Evolutionary conservation across 495 filamentous ascomycete genomes (phyloP).

Genomic region (Amniculicola lignicola): DNA sequence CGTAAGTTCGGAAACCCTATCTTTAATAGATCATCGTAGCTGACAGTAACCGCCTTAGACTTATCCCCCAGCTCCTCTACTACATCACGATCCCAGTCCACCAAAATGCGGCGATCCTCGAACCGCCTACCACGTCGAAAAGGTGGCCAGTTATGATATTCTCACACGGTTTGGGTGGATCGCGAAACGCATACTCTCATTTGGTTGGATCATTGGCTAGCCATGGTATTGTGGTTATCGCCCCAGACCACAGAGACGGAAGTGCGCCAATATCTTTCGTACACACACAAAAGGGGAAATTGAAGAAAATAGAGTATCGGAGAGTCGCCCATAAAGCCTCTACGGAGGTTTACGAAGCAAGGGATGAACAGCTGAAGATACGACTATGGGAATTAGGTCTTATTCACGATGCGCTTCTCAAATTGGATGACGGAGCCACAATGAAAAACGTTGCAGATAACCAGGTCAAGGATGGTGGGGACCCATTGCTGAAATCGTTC

Average conservation of each 20-base stretch:
- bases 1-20: conserved; percentile 47
- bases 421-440: conserved; percentile 54
- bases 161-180: conserved; percentile 75
- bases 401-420: conserved; percentile 58
- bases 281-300: conserved; percentile 35
- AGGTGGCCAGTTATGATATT: conserved; percentile 77
- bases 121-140: conserved; percentile 46
- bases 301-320: conserved; percentile 45
- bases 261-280: conserved; percentile 65
- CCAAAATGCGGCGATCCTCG: conserved; percentile 49
- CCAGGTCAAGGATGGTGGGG: conserved; percentile 43
- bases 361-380: conserved; percentile 66
- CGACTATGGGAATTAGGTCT: conserved; percentile 69
- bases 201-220: conserved; percentile 67
- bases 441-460: conserved; percentile 41
- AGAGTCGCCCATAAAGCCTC: conserved; percentile 53
- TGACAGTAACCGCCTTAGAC: conserved; percentile 40
- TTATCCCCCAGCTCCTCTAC: conserved; percentile 62
- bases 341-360: conserved; percentile 54
- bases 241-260: conserved; percentile 74
- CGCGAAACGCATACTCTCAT: conserved; percentile 71
- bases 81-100: conserved; percentile 61
- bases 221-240: conserved; percentile 70
- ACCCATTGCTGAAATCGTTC: conserved; percentile 52
- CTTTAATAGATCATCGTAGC: neutral